A percentile compares a stretch with the other conserved stretches of the same genome.
These are phyloP conservation scores for Trypanosoma vivax DNA, from an alignment of 208 protist species.

Conservation along the genomic window DNA sequence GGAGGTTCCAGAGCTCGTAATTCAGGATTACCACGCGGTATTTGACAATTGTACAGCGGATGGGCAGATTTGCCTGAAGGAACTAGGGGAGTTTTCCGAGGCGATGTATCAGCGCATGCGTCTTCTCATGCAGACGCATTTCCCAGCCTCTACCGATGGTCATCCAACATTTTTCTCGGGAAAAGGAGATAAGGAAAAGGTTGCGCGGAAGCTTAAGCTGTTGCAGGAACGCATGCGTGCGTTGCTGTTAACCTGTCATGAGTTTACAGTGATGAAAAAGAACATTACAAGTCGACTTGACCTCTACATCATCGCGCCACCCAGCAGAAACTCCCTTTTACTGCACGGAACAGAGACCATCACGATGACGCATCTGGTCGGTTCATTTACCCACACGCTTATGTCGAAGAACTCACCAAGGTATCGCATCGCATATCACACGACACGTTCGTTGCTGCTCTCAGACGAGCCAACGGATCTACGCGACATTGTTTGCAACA, in stretches of 20 bases:
- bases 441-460: slow-evolving; percentile 27
- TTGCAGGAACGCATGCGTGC: slow-evolving; percentile 1
- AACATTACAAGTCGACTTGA: slow-evolving; percentile 57
- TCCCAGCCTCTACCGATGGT: slow-evolving; percentile 16
- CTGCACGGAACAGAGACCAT: slow-evolving; percentile 33
- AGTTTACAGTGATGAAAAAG: slow-evolving; percentile 27
- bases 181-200: slow-evolving; percentile 2
- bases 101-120: slow-evolving; percentile 50
- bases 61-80: slow-evolving; percentile 44
- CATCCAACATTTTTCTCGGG: slow-evolving; percentile 18
- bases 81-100: slow-evolving; percentile 52
- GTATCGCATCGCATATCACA: slow-evolving; percentile 54
- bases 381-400: slow-evolving; percentile 22
- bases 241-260: slow-evolving; percentile 7
- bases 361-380: slow-evolving; percentile 36
- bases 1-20: slow-evolving; percentile 40
- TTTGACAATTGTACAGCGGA: slow-evolving; percentile 43
- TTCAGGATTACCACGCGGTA: slow-evolving; percentile 49
- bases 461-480: slow-evolving; percentile 65
- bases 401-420: slow-evolving; percentile 19
- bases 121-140: slow-evolving; percentile 26
- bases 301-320: slow-evolving; percentile 69
- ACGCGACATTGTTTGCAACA: slow-evolving; percentile 45
- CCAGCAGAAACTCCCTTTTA: slow-evolving; percentile 62
- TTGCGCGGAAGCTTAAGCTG: neutral